These are phyloP conservation scores for Oryza officinalis DNA, from an alignment of 176 grass and related monocot genomes.

Conservation along the genomic window DNA sequence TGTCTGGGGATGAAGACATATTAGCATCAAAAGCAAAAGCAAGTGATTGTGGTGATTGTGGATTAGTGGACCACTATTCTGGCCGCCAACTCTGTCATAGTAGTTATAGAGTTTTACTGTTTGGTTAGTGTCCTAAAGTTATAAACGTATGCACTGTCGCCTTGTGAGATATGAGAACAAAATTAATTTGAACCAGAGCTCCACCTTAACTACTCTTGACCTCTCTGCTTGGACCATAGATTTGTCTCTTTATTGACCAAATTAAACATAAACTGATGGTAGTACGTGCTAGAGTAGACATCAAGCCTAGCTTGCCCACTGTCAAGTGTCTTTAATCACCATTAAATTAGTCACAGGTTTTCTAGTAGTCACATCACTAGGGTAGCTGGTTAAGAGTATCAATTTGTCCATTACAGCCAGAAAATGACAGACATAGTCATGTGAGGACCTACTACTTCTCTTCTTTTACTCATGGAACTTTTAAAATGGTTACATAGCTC, in stretches of 20 bases:
- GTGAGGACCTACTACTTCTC: neutral
- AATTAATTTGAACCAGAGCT: neutral
- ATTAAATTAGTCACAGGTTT: neutral
- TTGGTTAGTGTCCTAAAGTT: neutral
- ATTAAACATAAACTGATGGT: neutral
- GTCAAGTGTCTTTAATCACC: neutral
- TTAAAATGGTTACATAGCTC: neutral
- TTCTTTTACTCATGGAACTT: neutral
- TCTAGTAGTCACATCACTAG: neutral
- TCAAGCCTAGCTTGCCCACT: neutral
- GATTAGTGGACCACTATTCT: neutral
- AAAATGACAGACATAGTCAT: neutral
- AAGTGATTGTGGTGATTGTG: neutral
- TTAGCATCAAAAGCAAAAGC: neutral
- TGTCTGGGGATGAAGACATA: neutral
- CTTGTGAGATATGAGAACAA: neutral
- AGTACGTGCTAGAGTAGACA: neutral
- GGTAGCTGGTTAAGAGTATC: neutral
- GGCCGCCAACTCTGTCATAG: neutral
- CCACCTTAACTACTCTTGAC: neutral
- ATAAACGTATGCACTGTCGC: neutral
- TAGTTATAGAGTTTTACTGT: neutral
- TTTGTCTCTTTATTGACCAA: neutral
- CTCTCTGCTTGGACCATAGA: conserved; percentile 2
- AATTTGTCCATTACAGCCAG: neutral